Conservation (phyloP, 495 filamentous ascomycete genomes). For the Aspergillus funiculosus region DNA sequence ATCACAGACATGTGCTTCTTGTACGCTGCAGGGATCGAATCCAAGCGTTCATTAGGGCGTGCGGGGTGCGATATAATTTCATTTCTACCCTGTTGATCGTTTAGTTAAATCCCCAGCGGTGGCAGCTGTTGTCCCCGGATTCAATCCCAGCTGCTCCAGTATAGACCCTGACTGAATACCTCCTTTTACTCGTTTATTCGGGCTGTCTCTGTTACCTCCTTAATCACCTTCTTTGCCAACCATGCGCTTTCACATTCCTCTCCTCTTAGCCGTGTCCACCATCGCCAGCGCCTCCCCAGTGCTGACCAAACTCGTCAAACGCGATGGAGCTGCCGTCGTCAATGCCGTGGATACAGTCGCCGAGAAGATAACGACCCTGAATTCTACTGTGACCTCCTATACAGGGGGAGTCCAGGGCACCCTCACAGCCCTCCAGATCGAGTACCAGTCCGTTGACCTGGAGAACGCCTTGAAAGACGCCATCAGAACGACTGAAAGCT, state of each 20-base stretch:
- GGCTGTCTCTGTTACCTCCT: no score
- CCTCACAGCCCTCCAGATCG: conserved; percentile 18
- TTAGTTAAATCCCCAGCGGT: no score
- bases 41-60: no score
- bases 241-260: conserved; percentile 11
- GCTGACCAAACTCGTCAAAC: conserved; percentile 9
- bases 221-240: not conserved
- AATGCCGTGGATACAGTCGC: conserved; percentile 15
- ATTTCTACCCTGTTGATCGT: no score
- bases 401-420: conserved; percentile 18
- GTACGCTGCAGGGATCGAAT: no score
- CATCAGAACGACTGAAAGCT: conserved; percentile 11
- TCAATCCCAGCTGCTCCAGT: no score
- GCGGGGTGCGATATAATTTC: no score
- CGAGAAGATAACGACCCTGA: conserved; percentile 17
- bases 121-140: no score
- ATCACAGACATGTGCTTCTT: no score
- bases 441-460: conserved; percentile 11
- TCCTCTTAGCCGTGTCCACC: conserved; percentile 4
- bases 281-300: conserved; percentile 7
- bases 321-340: conserved; percentile 20
- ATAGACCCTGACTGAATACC: no score
- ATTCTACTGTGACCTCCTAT: conserved; percentile 21
- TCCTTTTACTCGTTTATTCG: not conserved
- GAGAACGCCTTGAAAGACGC: conserved; percentile 14